Percentiles rank a stretch among this genome's conserved stretches.
Evolutionary conservation across 768 basidiomycete species (phyloP).

Genomic region (Megacollybia marginata): DNA sequence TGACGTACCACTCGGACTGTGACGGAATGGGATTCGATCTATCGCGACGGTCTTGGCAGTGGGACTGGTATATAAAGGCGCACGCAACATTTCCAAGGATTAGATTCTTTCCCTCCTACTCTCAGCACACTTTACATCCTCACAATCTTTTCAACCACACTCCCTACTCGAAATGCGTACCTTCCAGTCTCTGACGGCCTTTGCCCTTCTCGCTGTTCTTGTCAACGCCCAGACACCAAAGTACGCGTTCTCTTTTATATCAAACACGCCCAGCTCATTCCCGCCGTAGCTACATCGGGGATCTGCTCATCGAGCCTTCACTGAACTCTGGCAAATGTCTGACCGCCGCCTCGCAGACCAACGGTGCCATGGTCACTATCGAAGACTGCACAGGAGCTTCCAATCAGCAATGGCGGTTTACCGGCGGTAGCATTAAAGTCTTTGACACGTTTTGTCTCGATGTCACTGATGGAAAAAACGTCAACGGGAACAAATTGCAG

Average conservation of each 20-base stretch:
- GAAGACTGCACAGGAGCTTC: constrained; percentile 35
- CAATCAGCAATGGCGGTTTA: constrained; percentile 45
- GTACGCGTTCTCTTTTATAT: constrained; percentile 6
- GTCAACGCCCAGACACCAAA: constrained; percentile 16
- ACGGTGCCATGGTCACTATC: constrained; percentile 41
- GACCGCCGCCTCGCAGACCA: constrained; percentile 28
- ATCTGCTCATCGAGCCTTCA: constrained; percentile 36
- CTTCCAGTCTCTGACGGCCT: constrained; percentile 3
- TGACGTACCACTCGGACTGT: too few relatives aligned
- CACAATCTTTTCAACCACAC: constrained; percentile 7
- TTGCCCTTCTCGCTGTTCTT: constrained; percentile 10
- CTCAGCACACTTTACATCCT: neutral
- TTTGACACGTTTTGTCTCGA: constrained; percentile 43
- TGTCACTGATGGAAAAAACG: constrained; percentile 31
- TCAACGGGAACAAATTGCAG: constrained; percentile 41
- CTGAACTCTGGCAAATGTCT: constrained; percentile 28
- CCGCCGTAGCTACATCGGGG: constrained; percentile 29
- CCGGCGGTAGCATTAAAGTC: constrained; percentile 30
- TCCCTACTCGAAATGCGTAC: constrained; percentile 8
- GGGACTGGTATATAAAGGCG: too few relatives aligned
- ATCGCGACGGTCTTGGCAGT: too few relatives aligned
- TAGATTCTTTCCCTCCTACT: too few relatives aligned
- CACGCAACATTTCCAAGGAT: too few relatives aligned
- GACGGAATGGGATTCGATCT: too few relatives aligned
- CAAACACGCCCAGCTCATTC: neutral